Evolutionary conservation across 495 filamentous ascomycete species (phyloP).

Genomic region (Oidiodendron maius): DNA sequence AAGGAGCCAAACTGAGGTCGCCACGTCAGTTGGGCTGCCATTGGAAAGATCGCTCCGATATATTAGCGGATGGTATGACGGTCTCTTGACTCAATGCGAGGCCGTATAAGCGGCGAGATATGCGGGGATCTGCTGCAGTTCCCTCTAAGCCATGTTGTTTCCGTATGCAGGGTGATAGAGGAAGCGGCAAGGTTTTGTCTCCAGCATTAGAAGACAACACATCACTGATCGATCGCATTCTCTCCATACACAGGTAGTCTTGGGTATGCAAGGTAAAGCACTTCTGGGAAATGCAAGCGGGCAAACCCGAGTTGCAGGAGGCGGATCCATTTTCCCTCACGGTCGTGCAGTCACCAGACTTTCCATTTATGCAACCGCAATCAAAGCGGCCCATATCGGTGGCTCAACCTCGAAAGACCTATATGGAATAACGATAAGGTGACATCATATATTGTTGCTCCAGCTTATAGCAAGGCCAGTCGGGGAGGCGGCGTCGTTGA

Average conservation of each 20-base stretch:
- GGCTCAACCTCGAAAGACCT: not conserved
- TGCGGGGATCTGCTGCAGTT: constrained; percentile 18
- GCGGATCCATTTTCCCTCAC: constrained; percentile 11
- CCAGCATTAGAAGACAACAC: constrained; percentile 18
- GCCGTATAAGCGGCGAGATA: constrained; percentile 13
- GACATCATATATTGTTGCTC: too few relatives aligned
- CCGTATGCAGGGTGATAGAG: constrained; percentile 21
- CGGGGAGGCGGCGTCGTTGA: not conserved
- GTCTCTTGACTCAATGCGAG: not conserved
- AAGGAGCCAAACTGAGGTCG: constrained; percentile 21
- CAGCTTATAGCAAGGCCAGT: not conserved
- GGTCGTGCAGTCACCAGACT: constrained; percentile 17
- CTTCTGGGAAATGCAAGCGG: constrained; percentile 7
- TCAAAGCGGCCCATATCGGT: not conserved
- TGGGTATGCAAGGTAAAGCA: constrained; percentile 3
- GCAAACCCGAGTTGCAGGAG: constrained; percentile 8
- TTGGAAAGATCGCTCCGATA: constrained; percentile 16
- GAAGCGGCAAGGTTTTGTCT: constrained; percentile 10
- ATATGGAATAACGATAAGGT: not conserved
- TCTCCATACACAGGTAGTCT: constrained; percentile 1
- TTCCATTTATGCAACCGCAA: not conserved
- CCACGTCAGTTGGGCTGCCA: constrained; percentile 19
- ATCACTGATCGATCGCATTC: constrained; percentile 17
- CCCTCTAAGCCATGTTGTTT: constrained; percentile 6
- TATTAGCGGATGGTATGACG: not conserved